phyloP scores from a whole-genome alignment of 1,284 basidiomycete genomes.

The Rhodotorula sp. region DNA sequence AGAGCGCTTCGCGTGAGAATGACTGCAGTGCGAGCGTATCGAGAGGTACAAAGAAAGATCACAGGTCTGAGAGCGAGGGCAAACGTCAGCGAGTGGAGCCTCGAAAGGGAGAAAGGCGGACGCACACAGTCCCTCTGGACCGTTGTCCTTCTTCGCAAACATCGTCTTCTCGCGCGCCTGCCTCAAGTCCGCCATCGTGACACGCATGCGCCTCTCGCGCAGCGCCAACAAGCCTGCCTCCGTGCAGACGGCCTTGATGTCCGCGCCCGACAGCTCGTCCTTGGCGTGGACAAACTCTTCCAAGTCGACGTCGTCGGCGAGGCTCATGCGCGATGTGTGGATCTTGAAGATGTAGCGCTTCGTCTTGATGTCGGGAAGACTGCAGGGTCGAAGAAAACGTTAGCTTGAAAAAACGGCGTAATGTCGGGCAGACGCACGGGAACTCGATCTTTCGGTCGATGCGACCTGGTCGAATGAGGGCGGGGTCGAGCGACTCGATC shows the following conservation, averaged over 20 bases:
- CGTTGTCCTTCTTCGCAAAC: constrained; percentile 47
- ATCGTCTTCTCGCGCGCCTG: constrained; percentile 47
- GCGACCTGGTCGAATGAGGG: constrained; percentile 94
- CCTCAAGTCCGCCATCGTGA: constrained; percentile 66
- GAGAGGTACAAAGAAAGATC: not conserved
- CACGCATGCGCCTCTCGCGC: constrained; percentile 92
- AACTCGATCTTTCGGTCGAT: constrained; percentile 91
- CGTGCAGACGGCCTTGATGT: constrained; percentile 81
- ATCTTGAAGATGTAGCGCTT: constrained; percentile 97
- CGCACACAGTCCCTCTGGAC: constrained; percentile 45
- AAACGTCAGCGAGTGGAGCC: not conserved
- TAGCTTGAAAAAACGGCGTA: not conserved
- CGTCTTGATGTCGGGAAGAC: constrained; percentile 90
- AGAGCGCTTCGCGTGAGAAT: too few relatives aligned
- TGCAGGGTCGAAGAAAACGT: constrained; percentile 55
- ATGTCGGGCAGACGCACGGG: constrained; percentile 40
- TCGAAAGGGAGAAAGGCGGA: not conserved
- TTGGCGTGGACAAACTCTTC: constrained; percentile 96
- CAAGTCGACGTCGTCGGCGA: constrained; percentile 86
- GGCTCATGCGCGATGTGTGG: constrained; percentile 94
- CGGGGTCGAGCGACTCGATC: constrained; percentile 94
- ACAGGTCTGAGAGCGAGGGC: constrained; percentile 8
- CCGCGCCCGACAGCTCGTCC: constrained; percentile 89
- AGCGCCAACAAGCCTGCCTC: constrained; percentile 94
- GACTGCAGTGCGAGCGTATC: too few relatives aligned